Evolutionary conservation across 169 alveolate species (phyloP).

Genomic region (Babesia bovis): DNA sequence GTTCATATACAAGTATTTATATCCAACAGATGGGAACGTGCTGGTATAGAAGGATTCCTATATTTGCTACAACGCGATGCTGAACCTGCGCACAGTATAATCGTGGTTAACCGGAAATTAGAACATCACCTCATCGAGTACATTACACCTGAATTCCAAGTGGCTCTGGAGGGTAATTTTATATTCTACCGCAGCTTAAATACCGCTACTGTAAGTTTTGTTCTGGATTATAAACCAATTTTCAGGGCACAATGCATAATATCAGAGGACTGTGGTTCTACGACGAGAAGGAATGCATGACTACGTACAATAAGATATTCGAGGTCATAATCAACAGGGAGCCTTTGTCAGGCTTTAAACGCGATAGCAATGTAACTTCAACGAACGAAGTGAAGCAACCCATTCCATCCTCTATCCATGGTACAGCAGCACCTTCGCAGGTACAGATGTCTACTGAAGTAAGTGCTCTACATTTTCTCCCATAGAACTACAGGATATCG

Average conservation of each 20-base stretch:
- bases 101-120: constrained; percentile 70
- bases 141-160: constrained; percentile 66
- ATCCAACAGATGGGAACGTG: constrained; percentile 65
- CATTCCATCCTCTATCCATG: background rate
- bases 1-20: background rate
- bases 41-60: constrained; percentile 74
- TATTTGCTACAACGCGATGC: constrained; percentile 59
- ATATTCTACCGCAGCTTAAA: constrained; percentile 61
- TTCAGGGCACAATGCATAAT: constrained; percentile 6
- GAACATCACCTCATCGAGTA: constrained; percentile 72
- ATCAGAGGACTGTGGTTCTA: constrained; percentile 57
- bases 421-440: background rate
- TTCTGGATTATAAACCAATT: background rate
- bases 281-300: constrained; percentile 54
- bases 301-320: constrained; percentile 28
- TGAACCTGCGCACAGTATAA: constrained; percentile 60
- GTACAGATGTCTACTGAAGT: background rate
- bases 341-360: constrained; percentile 31
- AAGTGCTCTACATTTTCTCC: background rate
- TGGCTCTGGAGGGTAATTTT: constrained; percentile 66
- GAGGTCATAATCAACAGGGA: constrained; percentile 14
- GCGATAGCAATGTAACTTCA: background rate
- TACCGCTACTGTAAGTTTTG: constrained; percentile 32
- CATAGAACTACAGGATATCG: background rate
- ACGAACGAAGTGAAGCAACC: background rate